These are phyloP conservation scores for Aspergillus ustus DNA, from an alignment of 2,329 filamentous ascomycete species.

Conservation along the genomic window DNA sequence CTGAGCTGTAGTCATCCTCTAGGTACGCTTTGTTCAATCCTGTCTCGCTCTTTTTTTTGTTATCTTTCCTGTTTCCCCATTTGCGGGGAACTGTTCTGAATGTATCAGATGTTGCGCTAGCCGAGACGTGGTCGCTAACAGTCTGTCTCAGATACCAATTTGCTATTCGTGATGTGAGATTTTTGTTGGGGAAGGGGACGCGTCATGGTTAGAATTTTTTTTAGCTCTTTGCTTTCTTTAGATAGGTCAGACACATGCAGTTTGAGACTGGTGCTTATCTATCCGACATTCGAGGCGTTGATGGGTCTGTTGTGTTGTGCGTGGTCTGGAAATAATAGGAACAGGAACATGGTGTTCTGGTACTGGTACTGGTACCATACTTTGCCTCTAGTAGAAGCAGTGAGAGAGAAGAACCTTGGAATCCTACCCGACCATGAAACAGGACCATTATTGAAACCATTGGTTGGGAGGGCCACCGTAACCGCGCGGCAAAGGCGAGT, in stretches of 20 bases:
- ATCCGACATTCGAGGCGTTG: background rate
- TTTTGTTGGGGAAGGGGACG: background rate
- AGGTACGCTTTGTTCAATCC: constrained; percentile 62
- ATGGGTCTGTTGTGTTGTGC: background rate
- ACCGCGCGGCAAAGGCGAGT: background rate
- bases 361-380: background rate
- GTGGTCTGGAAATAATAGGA: background rate
- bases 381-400: background rate
- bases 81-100: too few species aligned
- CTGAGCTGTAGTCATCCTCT: constrained; percentile 94
- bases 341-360: background rate
- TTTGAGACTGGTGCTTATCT: background rate
- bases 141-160: constrained; percentile 59
- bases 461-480: background rate
- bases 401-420: background rate
- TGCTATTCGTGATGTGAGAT: constrained; percentile 68
- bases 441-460: background rate
- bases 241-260: background rate
- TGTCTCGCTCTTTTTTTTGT: background rate
- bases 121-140: constrained; percentile 6
- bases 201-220: background rate
- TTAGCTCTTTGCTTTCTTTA: background rate
- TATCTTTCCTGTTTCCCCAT: background rate
- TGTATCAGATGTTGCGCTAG: background rate
- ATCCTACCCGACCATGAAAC: background rate